A percentile compares a stretch with the other conserved stretches of the same genome.
These are phyloP conservation scores for Vaccinium macrocarpon DNA, from an alignment of 148 eudicot species.

Conservation along the genomic window DNA sequence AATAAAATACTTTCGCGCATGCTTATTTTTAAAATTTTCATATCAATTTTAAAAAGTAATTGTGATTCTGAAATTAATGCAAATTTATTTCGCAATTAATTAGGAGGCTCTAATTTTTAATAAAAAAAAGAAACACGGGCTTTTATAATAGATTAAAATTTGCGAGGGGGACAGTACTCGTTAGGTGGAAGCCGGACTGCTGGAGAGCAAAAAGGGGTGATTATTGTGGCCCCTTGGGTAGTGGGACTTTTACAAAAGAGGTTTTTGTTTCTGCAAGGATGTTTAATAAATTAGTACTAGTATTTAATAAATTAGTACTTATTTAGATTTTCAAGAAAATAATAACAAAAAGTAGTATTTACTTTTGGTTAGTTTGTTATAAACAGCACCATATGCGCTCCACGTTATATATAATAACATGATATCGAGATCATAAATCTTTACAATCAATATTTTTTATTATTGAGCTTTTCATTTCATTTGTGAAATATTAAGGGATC, in stretches of 20 bases:
- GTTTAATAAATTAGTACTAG: too few relatives aligned
- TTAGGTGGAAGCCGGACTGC: neutral
- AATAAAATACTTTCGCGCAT: neutral
- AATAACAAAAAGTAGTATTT: too few relatives aligned
- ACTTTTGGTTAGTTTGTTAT: neutral
- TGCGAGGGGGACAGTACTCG: neutral
- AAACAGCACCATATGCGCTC: neutral
- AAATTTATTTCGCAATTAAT: neutral
- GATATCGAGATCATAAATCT: neutral
- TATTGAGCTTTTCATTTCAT: neutral
- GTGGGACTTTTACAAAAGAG: neutral
- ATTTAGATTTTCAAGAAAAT: too few relatives aligned
- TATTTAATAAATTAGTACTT: too few relatives aligned
- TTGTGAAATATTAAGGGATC: neutral
- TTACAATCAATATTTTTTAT: neutral
- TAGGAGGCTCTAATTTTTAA: neutral
- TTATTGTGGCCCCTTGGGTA: neutral
- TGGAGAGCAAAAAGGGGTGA: neutral
- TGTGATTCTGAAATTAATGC: neutral
- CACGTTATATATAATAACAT: neutral
- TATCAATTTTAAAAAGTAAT: neutral
- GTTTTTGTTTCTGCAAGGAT: neutral
- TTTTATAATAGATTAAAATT: neutral
- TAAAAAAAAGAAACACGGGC: neutral
- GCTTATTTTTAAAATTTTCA: too few relatives aligned